Base-by-base conservation (phyloP, 495 filamentous ascomycete species). In the Xylona heveae region DNA sequence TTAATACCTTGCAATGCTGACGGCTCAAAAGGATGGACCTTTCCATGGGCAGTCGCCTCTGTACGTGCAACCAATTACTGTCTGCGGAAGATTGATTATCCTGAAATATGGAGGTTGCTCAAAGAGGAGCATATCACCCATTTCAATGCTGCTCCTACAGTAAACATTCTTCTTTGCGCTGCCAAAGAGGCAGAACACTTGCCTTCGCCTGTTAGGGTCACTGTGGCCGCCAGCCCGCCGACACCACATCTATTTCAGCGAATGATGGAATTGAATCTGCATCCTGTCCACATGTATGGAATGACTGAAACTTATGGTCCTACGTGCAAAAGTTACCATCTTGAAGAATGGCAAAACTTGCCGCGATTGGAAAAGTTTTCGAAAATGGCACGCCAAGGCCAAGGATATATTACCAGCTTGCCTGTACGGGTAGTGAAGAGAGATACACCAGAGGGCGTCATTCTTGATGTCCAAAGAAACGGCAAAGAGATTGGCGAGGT, bases 261-360 rank as follows among this genome's bases (percentile, higher is more conserved):
- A 48, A 97, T 97, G 88, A 77, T 68, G 4, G 54, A 65, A 14
- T 53, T 95, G 8, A 95, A 95, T 42, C 62, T 97, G 25, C 61
- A 75, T 24, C 90, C 88, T 1, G 83, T 95, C 7, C 88, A 97
- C 50, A 80, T 90, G 6, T 95, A 95, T 49, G 88, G 88, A 7
- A 51, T 95, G 51, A 92, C 85, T 1, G 84, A 94, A 52, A 92
- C 84, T 1, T 95, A 95, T 43, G 88, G 88, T 0, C 88, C 88
- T 6, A 90, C 94, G 34, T 95, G 85, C 9, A 90, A 88, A 44
- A 78, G 82, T 2, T 97, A 97, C 43, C 58, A 72, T 34, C 58
- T 95, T 50, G 79, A 82, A 0, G 56, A 61, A 10, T 97, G 88
- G 88, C 72, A 85, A 4, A 42, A 41, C 0, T 54, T 95, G 1